These are phyloP conservation scores for Spathaspora jeffriesii DNA, from an alignment of 1,139 yeast genomes.

Conservation along the genomic window DNA sequence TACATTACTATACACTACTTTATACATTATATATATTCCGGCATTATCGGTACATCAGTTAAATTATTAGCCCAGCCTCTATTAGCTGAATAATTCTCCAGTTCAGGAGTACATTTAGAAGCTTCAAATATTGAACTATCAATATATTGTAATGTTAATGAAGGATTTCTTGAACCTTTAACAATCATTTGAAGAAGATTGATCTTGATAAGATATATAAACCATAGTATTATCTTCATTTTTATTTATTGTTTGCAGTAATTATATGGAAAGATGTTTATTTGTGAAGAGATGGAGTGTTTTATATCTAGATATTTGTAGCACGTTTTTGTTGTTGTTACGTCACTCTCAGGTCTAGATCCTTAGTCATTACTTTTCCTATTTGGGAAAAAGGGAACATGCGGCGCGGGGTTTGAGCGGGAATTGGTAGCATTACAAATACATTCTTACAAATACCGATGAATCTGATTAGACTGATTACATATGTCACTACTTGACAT, in stretches of 20 bases:
- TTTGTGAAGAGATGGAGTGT: too few relatives aligned
- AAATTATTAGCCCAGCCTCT: constrained; percentile 21
- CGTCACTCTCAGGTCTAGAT: not conserved
- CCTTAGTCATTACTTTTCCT: not conserved
- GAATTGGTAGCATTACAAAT: not conserved
- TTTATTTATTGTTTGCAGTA: not conserved
- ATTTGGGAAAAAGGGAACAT: not conserved
- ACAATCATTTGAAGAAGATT: constrained; percentile 40
- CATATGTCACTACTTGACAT: too few relatives aligned
- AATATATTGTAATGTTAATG: constrained; percentile 30
- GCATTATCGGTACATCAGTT: constrained; percentile 27
- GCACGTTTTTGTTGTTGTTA: not conserved
- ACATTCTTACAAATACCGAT: not conserved
- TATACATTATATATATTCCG: not conserved
- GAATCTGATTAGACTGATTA: too few relatives aligned
- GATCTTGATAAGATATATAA: constrained; percentile 37
- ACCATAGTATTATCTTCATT: constrained; percentile 36
- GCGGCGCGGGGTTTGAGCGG: not conserved
- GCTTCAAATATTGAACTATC: constrained; percentile 41
- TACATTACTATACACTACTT: not conserved
- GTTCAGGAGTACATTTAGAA: constrained; percentile 23
- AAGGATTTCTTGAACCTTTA: constrained; percentile 33
- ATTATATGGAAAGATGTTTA: not conserved
- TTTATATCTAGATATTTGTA: not conserved
- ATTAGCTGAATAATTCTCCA: constrained; percentile 16